phyloP scores from a whole-genome alignment of 495 filamentous ascomycete genomes.

The Thozetella sp. region DNA sequence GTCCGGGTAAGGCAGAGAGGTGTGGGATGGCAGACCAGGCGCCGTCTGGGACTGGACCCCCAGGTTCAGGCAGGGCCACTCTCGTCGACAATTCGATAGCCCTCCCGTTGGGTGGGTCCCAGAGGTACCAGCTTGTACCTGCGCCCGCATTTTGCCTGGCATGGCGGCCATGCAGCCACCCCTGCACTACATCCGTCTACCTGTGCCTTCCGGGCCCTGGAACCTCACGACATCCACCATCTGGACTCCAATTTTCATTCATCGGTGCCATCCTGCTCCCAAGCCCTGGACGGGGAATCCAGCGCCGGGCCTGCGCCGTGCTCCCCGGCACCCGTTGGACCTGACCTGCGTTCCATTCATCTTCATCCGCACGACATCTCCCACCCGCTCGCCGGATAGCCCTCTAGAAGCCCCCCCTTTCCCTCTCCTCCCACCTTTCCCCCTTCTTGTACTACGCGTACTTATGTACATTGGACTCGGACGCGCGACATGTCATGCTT shows the following conservation, averaged over 20 bases:
- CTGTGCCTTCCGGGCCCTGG: constrained; percentile 1
- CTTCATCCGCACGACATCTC: not conserved
- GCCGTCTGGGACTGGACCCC: constrained; percentile 3
- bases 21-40: constrained; percentile 11
- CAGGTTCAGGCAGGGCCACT: not conserved
- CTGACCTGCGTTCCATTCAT: not conserved
- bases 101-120: constrained; percentile 15
- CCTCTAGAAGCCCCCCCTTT: not conserved
- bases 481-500: too few species aligned
- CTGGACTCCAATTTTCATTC: constrained; percentile 4
- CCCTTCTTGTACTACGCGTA: too few species aligned
- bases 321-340: too few species aligned
- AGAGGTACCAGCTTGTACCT: not conserved
- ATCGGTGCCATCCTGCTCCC: constrained; percentile 1
- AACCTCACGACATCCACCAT: constrained; percentile 3
- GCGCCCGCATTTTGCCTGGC: not conserved
- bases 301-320: constrained; percentile 1
- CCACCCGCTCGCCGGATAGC: not conserved
- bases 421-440: not conserved
- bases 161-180: constrained; percentile 24
- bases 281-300: constrained; percentile 1
- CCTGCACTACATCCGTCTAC: constrained; percentile 14
- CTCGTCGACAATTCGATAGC: constrained; percentile 3
- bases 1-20: constrained; percentile 18
- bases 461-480: too few species aligned